phyloP scores from a whole-genome alignment of 306 rosid species.

The Benincasa hispida region DNA sequence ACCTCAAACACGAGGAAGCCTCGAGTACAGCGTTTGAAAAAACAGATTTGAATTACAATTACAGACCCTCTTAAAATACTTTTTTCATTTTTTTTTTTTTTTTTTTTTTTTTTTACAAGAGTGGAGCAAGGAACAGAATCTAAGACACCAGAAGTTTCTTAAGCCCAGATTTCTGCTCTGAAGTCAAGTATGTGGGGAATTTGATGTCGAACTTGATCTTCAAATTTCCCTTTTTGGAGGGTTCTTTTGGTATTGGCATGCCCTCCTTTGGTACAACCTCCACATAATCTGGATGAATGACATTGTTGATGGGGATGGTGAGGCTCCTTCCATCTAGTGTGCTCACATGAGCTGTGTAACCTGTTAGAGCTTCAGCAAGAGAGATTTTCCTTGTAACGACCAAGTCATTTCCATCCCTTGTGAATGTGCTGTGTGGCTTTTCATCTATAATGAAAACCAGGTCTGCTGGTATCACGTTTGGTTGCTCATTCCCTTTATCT shows the following conservation, averaged over 20 bases:
- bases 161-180: conserved; percentile 40
- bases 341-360: conserved; percentile 41
- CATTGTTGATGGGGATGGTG: conserved; percentile 37
- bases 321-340: conserved; percentile 68
- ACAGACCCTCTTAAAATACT: conserved; percentile 7
- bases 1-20: neutral
- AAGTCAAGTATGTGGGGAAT: conserved; percentile 34
- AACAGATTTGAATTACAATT: conserved; percentile 5
- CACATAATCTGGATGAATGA: conserved; percentile 48
- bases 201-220: conserved; percentile 59
- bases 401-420: conserved; percentile 81
- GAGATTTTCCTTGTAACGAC: conserved; percentile 42
- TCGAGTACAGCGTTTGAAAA: neutral
- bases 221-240: conserved; percentile 61
- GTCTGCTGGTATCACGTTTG: conserved; percentile 59
- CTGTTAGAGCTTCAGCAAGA: conserved; percentile 43
- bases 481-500: conserved; percentile 74
- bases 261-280: conserved; percentile 66
- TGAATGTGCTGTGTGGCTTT: conserved; percentile 64
- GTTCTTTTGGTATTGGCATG: conserved; percentile 79
- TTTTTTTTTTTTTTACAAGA: neutral
- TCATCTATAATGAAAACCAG: conserved; percentile 68
- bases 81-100: neutral
- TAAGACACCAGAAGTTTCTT: conserved; percentile 26
- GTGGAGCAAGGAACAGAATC: neutral